A percentile compares a stretch with the other conserved stretches of the same genome.
phyloP scores from a whole-genome alignment of 192 early-diverging fungal species.

The Entomortierella lignicola region DNA sequence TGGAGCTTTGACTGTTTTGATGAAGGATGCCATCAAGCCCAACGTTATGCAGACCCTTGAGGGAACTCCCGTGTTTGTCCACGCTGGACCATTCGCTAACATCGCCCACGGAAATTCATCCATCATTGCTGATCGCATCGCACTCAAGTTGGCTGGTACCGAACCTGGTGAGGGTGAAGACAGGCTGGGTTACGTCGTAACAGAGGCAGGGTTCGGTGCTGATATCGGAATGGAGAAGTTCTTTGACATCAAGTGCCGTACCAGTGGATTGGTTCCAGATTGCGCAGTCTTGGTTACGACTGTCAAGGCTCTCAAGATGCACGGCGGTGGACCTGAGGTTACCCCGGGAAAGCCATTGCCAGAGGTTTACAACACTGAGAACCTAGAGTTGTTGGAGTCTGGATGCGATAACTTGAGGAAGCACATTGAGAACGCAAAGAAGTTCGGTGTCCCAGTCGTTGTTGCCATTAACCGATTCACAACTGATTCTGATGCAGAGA shows the following conservation, averaged over 20 bases:
- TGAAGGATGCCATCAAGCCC: conserved; percentile 99
- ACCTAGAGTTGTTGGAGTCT: conserved; percentile 82
- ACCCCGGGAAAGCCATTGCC: conserved; percentile 88
- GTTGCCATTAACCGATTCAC: conserved; percentile 94
- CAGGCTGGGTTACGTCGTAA: conserved; percentile 90
- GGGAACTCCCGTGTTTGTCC: conserved; percentile 98
- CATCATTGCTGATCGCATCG: conserved; percentile 95
- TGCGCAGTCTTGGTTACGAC: conserved; percentile 95
- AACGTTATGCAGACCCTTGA: conserved; percentile 99
- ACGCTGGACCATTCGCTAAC: conserved; percentile 99
- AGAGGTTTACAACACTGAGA: conserved; percentile 91
- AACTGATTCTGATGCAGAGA: conserved; percentile 87
- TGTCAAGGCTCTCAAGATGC: conserved; percentile 95
- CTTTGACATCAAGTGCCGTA: conserved; percentile 98
- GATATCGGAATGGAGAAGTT: conserved; percentile 99
- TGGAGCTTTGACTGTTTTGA: conserved; percentile 95
- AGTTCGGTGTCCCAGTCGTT: conserved; percentile 91
- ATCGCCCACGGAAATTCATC: conserved; percentile 99
- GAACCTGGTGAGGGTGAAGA: conserved; percentile 65
- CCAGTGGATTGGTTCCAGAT: conserved; percentile 89
- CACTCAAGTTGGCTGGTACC: conserved; percentile 90
- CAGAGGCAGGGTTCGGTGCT: conserved; percentile 98
- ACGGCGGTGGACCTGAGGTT: conserved; percentile 92
- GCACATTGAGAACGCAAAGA: conserved; percentile 92
- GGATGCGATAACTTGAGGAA: conserved; percentile 90